Percentiles rank a stretch among this genome's conserved stretches.
Evolutionary conservation across 345 rosid genomes (phyloP).

Genomic region (Barbarea vulgaris): DNA sequence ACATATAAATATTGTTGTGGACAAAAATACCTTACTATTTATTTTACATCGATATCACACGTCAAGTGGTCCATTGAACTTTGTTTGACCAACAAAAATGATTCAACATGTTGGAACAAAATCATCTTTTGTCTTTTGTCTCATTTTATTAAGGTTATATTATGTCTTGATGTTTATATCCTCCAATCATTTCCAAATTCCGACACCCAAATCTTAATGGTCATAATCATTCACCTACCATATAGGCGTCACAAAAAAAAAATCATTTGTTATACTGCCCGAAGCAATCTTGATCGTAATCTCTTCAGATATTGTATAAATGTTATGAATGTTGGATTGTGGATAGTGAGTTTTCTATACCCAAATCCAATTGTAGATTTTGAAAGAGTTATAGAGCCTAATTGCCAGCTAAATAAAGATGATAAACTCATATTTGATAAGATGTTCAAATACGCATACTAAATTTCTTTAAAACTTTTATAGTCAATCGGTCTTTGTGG

Average conservation of each 20-base stretch:
- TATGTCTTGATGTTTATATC: conserved; percentile 7
- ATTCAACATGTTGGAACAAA: background rate
- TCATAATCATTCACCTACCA: conserved; percentile 14
- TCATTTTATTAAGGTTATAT: conserved; percentile 23
- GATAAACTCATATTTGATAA: background rate
- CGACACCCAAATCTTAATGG: conserved; percentile 2
- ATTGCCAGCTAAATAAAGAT: background rate
- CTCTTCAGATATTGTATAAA: background rate
- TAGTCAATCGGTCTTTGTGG: background rate
- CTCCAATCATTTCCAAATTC: conserved; percentile 18
- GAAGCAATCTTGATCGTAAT: background rate
- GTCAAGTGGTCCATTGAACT: conserved; percentile 29
- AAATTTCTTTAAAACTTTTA: background rate
- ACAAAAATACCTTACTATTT: background rate
- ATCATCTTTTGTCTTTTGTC: conserved; percentile 19
- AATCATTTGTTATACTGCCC: conserved; percentile 10
- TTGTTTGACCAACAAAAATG: conserved; percentile 13
- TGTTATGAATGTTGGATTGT: conserved; percentile 3
- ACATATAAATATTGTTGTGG: background rate
- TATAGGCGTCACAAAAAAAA: background rate
- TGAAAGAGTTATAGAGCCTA: background rate
- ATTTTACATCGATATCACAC: conserved; percentile 3
- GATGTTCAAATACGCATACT: background rate
- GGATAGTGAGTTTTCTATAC: background rate
- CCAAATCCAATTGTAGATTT: conserved; percentile 5